These are phyloP conservation scores for Septoria petroselini DNA, from an alignment of 2,329 filamentous ascomycete species.

Conservation along the genomic window DNA sequence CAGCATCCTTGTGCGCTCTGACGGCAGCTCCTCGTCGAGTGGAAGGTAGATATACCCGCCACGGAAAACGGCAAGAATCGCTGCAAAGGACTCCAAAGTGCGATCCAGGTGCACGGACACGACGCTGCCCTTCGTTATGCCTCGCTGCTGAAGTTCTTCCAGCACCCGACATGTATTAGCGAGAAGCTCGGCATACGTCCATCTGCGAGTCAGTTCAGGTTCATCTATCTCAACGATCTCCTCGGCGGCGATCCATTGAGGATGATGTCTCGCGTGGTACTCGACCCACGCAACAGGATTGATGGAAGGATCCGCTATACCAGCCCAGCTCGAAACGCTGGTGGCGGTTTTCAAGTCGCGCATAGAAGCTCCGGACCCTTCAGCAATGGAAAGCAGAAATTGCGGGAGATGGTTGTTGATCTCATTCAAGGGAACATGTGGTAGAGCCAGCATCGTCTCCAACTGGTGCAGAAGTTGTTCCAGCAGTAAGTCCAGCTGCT, in stretches of 20 bases:
- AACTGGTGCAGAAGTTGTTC: constrained; percentile 6
- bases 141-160: background rate
- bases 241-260: constrained; percentile 16
- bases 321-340: background rate
- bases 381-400: constrained; percentile 1
- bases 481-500: constrained; percentile 5
- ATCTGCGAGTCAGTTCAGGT: background rate
- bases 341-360: background rate
- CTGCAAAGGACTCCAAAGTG: constrained; percentile 16
- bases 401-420: constrained; percentile 8
- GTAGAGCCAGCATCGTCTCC: constrained; percentile 6
- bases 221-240: constrained; percentile 8
- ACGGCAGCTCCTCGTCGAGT: constrained; percentile 17
- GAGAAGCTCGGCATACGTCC: constrained; percentile 3
- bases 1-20: constrained; percentile 13
- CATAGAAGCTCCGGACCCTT: background rate
- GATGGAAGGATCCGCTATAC: background rate
- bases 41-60: constrained; percentile 15
- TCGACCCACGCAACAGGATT: constrained; percentile 14
- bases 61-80: constrained; percentile 12
- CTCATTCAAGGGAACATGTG: constrained; percentile 5
- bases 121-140: background rate
- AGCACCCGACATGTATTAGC: constrained; percentile 1
- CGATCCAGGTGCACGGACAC: constrained; percentile 15
- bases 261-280: constrained; percentile 13